Evolutionary conservation across 495 filamentous ascomycete genomes (phyloP).

Genomic region (Penicillium coffeae): DNA sequence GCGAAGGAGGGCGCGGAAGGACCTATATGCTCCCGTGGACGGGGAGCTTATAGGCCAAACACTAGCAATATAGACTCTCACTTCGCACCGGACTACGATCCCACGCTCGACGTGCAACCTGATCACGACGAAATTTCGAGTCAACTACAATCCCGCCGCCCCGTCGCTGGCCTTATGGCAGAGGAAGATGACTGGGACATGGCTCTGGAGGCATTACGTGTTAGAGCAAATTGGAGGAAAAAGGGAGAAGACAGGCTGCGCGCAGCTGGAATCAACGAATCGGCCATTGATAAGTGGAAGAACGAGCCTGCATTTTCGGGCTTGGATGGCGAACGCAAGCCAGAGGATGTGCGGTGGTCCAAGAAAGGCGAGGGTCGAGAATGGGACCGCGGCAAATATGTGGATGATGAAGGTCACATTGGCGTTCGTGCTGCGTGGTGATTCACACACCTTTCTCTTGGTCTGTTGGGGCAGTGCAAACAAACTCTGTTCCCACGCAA

Average conservation of each 20-base stretch:
- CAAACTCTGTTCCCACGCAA: too few species aligned
- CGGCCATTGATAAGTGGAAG: conserved; percentile 75
- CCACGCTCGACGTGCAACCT: conserved; percentile 61
- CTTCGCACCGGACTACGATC: conserved; percentile 77
- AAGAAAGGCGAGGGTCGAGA: conserved; percentile 77
- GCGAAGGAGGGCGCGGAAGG: conserved; percentile 32
- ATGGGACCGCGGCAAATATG: conserved; percentile 85
- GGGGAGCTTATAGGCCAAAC: conserved; percentile 56
- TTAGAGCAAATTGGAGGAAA: conserved; percentile 75
- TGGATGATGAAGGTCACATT: conserved; percentile 59
- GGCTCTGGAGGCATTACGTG: conserved; percentile 75
- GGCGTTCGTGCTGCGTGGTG: conserved; percentile 48
- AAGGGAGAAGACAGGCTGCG: conserved; percentile 74
- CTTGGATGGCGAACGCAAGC: conserved; percentile 43
- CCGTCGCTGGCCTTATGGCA: conserved; percentile 41
- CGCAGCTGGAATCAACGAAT: conserved; percentile 74
- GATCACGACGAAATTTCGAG: conserved; percentile 39
- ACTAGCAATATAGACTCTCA: conserved; percentile 73
- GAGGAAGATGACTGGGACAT: conserved; percentile 74
- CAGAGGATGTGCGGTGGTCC: conserved; percentile 73
- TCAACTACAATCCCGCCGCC: conserved; percentile 29
- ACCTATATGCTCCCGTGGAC: conserved; percentile 62
- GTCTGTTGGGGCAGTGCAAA: too few species aligned
- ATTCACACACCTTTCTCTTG: conserved; percentile 1
- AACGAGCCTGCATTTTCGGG: conserved; percentile 43